phyloP scores from a whole-genome alignment of 2,329 filamentous ascomycete genomes.

The Rugonectria rugulosa region DNA sequence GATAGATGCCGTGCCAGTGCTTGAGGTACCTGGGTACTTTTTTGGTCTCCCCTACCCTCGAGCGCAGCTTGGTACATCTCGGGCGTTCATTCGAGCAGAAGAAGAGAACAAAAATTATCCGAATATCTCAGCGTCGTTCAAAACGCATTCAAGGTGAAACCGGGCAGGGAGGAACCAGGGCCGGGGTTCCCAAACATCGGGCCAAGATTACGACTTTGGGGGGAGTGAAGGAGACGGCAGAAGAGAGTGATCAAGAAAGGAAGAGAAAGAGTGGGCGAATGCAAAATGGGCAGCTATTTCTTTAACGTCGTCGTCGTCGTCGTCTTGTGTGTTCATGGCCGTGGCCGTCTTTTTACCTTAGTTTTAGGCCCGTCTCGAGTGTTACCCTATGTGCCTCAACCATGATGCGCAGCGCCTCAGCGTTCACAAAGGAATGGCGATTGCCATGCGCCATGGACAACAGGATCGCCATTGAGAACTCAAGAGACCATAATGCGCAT shows the following conservation, averaged over 20 bases:
- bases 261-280: constrained; percentile 10
- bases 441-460: constrained; percentile 2
- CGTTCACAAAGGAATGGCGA: too few species aligned
- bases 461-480: not conserved
- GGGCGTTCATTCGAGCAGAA: constrained; percentile 26
- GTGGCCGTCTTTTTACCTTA: constrained; percentile 10
- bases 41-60: too few species aligned
- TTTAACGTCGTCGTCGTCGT: too few species aligned
- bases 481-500: not conserved
- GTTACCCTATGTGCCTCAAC: constrained; percentile 12
- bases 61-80: constrained; percentile 12
- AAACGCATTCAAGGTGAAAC: constrained; percentile 37
- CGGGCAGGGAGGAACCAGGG: constrained; percentile 29
- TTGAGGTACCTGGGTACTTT: too few species aligned
- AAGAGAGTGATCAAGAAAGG: too few species aligned
- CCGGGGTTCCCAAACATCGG: constrained; percentile 20
- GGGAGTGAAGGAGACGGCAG: not conserved
- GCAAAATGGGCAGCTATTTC: too few species aligned
- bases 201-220: constrained; percentile 14
- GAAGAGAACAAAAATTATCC: not conserved
- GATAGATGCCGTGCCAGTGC: too few species aligned
- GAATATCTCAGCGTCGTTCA: constrained; percentile 19
- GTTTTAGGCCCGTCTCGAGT: constrained; percentile 13
- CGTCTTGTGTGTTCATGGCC: not conserved
- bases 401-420: constrained; percentile 18